These are phyloP conservation scores for Beauveria sp. DNA, from an alignment of 2,329 filamentous ascomycete species.

Conservation along the genomic window DNA sequence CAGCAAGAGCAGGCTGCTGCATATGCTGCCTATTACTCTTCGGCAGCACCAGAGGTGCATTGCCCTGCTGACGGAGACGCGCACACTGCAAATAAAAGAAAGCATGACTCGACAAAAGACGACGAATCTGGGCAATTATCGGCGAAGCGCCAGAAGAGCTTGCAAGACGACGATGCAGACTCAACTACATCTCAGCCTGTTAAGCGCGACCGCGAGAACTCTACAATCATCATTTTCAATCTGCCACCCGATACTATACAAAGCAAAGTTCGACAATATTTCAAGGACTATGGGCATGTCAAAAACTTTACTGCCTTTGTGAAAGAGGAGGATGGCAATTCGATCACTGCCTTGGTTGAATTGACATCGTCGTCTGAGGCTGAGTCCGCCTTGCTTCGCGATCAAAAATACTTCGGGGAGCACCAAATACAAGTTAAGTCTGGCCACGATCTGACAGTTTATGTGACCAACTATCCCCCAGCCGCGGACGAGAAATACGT, in stretches of 20 bases:
- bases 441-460: constrained; percentile 74
- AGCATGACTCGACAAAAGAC: constrained; percentile 53
- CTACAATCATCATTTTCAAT: constrained; percentile 73
- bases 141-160: constrained; percentile 60
- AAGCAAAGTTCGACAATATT: constrained; percentile 76
- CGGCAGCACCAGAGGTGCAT: constrained; percentile 17
- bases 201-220: constrained; percentile 85
- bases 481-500: constrained; percentile 65
- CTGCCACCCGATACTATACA: constrained; percentile 63
- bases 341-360: constrained; percentile 70
- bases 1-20: constrained; percentile 50
- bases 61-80: constrained; percentile 25
- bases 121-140: constrained; percentile 34
- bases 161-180: constrained; percentile 22
- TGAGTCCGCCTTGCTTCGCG: constrained; percentile 68
- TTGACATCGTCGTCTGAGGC: constrained; percentile 77
- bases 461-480: constrained; percentile 83
- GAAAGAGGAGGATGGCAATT: constrained; percentile 53
- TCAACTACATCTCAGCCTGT: constrained; percentile 22
- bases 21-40: constrained; percentile 34
- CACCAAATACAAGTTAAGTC: constrained; percentile 65
- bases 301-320: constrained; percentile 63
- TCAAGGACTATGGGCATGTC: constrained; percentile 81
- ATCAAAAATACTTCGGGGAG: constrained; percentile 71
- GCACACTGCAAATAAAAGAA: constrained; percentile 56